A percentile compares a stretch with the other conserved stretches of the same genome.
Evolutionary conservation across 768 basidiomycete species (phyloP).

Genomic region (Vararia minispora): DNA sequence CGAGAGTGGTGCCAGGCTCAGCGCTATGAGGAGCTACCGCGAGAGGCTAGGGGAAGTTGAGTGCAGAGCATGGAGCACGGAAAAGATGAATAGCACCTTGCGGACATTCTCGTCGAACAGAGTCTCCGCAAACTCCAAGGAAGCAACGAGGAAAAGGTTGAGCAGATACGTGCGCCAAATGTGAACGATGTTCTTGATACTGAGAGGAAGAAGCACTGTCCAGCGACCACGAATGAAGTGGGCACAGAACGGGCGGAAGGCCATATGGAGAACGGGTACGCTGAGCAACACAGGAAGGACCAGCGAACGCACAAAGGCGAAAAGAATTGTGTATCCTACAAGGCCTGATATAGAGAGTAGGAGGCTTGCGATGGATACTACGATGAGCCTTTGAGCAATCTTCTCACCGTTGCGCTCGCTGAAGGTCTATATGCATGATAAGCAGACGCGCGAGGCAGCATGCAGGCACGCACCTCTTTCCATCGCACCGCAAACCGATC

Average conservation of each 20-base stretch:
- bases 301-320: constrained; percentile 34
- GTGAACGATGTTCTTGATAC: constrained; percentile 32
- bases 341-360: no score
- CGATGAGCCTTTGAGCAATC: no score
- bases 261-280: constrained; percentile 37
- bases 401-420: no score
- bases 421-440: no score
- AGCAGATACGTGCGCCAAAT: constrained; percentile 39
- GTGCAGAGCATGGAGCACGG: background rate
- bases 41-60: constrained; percentile 28
- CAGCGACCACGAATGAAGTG: constrained; percentile 53
- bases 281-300: constrained; percentile 42
- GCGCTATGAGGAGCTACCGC: constrained; percentile 31
- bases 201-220: constrained; percentile 40
- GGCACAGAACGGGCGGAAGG: constrained; percentile 49
- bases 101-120: constrained; percentile 50
- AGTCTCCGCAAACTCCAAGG: constrained; percentile 54
- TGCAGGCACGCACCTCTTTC: no score
- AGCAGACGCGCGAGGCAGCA: no score
- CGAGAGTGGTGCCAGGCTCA: constrained; percentile 43
- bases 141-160: constrained; percentile 36
- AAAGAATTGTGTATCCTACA: constrained; percentile 28
- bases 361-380: no score
- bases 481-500: constrained; percentile 40
- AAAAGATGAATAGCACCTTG: constrained; percentile 30